Percentiles rank a stretch among this genome's conserved stretches.
phyloP scores from a whole-genome alignment of 805 yeast genomes.

The Helenozyma rhizophorensis region DNA sequence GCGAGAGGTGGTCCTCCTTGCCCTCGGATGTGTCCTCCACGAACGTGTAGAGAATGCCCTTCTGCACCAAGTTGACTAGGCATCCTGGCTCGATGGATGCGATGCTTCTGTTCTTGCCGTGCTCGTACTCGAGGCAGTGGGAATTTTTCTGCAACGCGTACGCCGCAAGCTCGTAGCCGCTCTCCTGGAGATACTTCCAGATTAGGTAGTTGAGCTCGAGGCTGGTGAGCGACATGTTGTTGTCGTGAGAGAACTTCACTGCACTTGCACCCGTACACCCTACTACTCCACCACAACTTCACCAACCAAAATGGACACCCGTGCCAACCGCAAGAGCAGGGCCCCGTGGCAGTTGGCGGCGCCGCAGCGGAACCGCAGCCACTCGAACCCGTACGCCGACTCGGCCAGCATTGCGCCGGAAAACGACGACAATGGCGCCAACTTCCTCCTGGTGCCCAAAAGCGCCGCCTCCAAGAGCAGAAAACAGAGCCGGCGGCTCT shows the following conservation, averaged over 20 bases:
- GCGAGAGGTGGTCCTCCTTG: slow-evolving; percentile 11
- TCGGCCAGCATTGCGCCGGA: slow-evolving; percentile 1
- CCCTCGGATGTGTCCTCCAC: slow-evolving; percentile 53
- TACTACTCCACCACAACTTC: background rate
- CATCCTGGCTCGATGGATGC: slow-evolving; percentile 69
- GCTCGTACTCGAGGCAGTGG: slow-evolving; percentile 52
- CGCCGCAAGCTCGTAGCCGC: slow-evolving; percentile 73
- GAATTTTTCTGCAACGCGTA: slow-evolving; percentile 77
- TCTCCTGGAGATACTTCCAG: slow-evolving; percentile 90
- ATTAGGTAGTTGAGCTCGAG: slow-evolving; percentile 83
- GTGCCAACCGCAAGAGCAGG: slow-evolving; percentile 35
- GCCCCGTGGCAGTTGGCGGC: slow-evolving; percentile 37
- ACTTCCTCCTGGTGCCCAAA: slow-evolving; percentile 5
- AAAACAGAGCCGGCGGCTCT: slow-evolving; percentile 13
- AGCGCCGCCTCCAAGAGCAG: slow-evolving; percentile 9
- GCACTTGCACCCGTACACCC: background rate
- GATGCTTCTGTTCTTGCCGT: slow-evolving; percentile 36
- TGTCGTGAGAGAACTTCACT: slow-evolving; percentile 1
- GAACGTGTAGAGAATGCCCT: slow-evolving; percentile 76
- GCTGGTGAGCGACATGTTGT: slow-evolving; percentile 71
- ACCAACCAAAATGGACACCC: slow-evolving; percentile 24
- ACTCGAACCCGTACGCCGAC: slow-evolving; percentile 10
- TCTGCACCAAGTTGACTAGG: slow-evolving; percentile 76
- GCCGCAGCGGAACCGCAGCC: slow-evolving; percentile 2
- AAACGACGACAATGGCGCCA: background rate